Percentiles rank a stretch among this genome's conserved stretches.
Evolutionary conservation across 129 eudicot genomes (phyloP).

Genomic region (carrot (Daucus carota)): DNA sequence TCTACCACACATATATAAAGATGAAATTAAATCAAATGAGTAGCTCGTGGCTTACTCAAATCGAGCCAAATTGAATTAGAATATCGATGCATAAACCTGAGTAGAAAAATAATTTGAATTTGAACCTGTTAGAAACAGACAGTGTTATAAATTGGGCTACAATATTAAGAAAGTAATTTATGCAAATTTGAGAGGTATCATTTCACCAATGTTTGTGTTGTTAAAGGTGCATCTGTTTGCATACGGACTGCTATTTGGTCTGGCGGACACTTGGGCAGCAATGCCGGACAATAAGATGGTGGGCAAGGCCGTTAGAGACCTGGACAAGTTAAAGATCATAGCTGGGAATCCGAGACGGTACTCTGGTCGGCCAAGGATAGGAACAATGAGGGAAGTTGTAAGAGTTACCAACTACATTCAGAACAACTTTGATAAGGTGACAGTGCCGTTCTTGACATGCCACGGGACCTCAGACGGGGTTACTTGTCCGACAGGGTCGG

Average conservation of each 20-base stretch:
- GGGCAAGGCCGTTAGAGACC: conserved; percentile 64
- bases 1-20: too few relatives aligned
- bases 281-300: conserved; percentile 79
- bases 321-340: conserved; percentile 45
- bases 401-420: conserved; percentile 51
- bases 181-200: too few relatives aligned
- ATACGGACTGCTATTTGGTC: conserved; percentile 73
- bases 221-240: conserved; percentile 40
- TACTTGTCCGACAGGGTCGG: conserved; percentile 46
- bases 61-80: neutral
- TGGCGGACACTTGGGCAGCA: conserved; percentile 79
- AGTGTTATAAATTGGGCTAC: neutral
- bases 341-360: conserved; percentile 68
- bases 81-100: neutral
- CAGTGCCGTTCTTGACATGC: conserved; percentile 46
- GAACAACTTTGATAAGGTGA: conserved; percentile 61
- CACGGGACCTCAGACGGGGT: conserved; percentile 70
- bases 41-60: neutral
- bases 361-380: conserved; percentile 64
- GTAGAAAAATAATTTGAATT: neutral
- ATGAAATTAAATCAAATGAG: neutral
- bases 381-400: conserved; percentile 71
- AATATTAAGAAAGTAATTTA: too few relatives aligned
- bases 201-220: neutral
- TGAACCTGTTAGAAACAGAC: neutral